Conservation (phyloP, 331 rosid genomes). For the Phaseolus coccineus region DNA sequence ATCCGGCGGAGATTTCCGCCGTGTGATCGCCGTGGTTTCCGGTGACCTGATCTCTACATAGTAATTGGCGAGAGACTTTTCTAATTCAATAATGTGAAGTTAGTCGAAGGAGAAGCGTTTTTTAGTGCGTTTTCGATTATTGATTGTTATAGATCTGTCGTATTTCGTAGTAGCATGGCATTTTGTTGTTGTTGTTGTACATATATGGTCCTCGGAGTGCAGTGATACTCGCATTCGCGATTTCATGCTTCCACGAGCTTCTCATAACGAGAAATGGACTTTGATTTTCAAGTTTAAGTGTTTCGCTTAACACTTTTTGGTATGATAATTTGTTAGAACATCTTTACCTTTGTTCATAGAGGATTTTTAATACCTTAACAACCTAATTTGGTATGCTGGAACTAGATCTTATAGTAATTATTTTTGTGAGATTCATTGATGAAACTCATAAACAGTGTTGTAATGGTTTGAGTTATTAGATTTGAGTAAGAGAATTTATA, state of each 20-base stretch:
- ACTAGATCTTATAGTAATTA: no score
- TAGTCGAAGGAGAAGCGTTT: background rate
- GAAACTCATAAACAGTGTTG: no score
- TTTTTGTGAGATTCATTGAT: no score
- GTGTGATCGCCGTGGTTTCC: slow-evolving; percentile 49
- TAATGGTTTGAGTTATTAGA: no score
- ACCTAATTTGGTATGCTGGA: no score
- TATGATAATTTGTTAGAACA: no score
- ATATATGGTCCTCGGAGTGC: background rate
- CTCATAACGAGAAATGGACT: background rate
- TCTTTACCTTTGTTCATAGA: no score
- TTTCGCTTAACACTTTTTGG: background rate
- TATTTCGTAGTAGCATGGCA: background rate
- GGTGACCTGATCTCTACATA: slow-evolving; percentile 29
- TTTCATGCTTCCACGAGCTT: background rate
- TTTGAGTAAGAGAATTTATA: no score
- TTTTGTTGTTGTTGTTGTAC: slow-evolving; percentile 1
- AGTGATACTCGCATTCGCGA: background rate
- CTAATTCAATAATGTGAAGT: slow-evolving; percentile 13
- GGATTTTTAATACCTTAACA: no score
- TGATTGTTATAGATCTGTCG: background rate
- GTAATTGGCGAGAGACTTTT: background rate
- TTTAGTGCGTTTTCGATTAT: background rate
- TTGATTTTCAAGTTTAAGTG: background rate
- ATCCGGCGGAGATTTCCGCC: slow-evolving; percentile 57